A percentile compares a stretch with the other conserved stretches of the same genome.
These are phyloP conservation scores for Candida wancherniae DNA, from an alignment of 805 yeast genomes.

Conservation along the genomic window DNA sequence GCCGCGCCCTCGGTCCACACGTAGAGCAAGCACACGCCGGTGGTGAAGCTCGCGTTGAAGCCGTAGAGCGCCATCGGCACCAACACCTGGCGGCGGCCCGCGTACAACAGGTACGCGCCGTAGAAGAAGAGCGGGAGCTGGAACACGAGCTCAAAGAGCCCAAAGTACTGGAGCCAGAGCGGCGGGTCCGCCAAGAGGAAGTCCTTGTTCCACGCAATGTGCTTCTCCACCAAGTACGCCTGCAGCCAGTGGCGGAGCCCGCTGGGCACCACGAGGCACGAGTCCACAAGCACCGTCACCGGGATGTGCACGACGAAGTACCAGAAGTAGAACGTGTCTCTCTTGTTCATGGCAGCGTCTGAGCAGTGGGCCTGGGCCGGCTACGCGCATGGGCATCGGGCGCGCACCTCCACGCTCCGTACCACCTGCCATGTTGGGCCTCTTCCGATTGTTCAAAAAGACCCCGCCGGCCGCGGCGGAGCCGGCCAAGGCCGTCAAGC, in stretches of 20 bases:
- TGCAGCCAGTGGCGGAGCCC: constrained; percentile 47
- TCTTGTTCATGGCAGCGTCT: constrained; percentile 13
- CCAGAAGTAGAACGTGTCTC: constrained; percentile 43
- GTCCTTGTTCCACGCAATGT: constrained; percentile 64
- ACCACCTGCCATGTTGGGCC: too few species aligned
- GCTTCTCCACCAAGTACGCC: constrained; percentile 48
- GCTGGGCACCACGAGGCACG: constrained; percentile 62
- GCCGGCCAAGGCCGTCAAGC: constrained; percentile 8
- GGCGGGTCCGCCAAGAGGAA: constrained; percentile 58
- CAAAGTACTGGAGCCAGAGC: constrained; percentile 69
- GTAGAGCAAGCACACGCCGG: constrained; percentile 64
- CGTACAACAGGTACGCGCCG: constrained; percentile 28
- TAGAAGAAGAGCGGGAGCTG: constrained; percentile 76
- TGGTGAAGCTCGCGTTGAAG: constrained; percentile 76
- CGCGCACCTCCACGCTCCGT: too few species aligned
- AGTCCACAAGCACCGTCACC: constrained; percentile 70
- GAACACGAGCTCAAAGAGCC: constrained; percentile 62
- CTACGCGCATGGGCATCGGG: too few species aligned
- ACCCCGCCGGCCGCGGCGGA: constrained; percentile 9
- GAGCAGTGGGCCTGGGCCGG: too few species aligned
- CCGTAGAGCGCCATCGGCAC: constrained; percentile 60
- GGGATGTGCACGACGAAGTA: constrained; percentile 67
- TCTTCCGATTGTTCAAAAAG: constrained; percentile 9
- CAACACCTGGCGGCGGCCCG: constrained; percentile 15
- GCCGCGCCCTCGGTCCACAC: constrained; percentile 32